Base-by-base conservation (phyloP, 352 stramenopile species). In the Pythium brassicae region DNA sequence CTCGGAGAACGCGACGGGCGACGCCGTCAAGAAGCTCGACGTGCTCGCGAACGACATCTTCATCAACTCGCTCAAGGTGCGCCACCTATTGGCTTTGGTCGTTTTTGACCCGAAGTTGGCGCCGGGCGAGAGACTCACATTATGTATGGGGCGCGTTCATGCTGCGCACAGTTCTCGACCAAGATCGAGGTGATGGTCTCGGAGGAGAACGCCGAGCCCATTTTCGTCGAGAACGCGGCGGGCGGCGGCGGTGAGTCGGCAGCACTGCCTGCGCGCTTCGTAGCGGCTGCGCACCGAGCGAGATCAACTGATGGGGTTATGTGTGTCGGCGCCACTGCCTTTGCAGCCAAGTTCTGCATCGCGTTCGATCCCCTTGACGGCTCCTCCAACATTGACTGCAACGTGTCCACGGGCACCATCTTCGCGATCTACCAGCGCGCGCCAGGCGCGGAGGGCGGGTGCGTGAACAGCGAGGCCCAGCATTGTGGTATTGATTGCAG, bases 381-480 rank as follows among this genome's bases (percentile, higher is more conserved):
- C 45, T 99, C 94, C 22, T 98, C 89, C 49, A 99, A 99, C 78
- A 99, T 99, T 89, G 97, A 99, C 76, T 99, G 96, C 73, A 99
- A 99, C 70, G 96, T 99, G 32, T 99, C 94, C 46, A 98, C 97
- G 27, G 97, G 97, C 53, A 99, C 96, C 42, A 99, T 99, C 71
- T 99, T 99, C 69, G 90, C 86, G 55, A 98, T 99, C 40, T 99
- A 98, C 71, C 84, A 98, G 63, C 91, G 87, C 53, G 71, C 88
- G 34, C 56, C 57, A 35, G 63, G 59, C 55, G 72, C 70, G 2
- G 47, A 76, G 47, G 76, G 75, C 60, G 79, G 72, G 67, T 80
- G 50, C 34, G 74, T 69, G 4, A 14, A 25, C 11, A 22, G 10
- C 34, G 12, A n/a, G 6, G 9, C 8, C 39, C 7, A 26, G 40